phyloP scores from a whole-genome alignment of 129 eudicot genomes.

The Pittosporum tobira region DNA sequence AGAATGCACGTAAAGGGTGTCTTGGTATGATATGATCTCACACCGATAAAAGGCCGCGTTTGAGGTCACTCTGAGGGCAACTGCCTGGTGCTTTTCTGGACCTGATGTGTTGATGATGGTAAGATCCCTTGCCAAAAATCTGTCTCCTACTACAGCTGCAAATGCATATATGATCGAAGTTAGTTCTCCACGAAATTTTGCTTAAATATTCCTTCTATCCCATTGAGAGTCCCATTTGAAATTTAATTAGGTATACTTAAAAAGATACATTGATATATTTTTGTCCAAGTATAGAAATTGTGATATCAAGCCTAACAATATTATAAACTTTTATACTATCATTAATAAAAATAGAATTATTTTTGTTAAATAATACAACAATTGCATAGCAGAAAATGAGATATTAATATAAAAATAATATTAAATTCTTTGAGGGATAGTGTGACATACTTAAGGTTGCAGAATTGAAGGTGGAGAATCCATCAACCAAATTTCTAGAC shows the following conservation, averaged over 20 bases:
- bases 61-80: conserved; percentile 65
- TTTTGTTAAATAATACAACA: too few relatives aligned
- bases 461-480: conserved; percentile 68
- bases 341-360: too few relatives aligned
- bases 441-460: conserved; percentile 64
- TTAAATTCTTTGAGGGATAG: not conserved
- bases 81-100: conserved; percentile 83
- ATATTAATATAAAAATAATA: not conserved
- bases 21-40: conserved; percentile 60
- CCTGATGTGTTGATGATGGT: conserved; percentile 69
- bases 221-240: too few relatives aligned
- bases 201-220: too few relatives aligned
- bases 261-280: too few relatives aligned
- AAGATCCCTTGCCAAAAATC: conserved; percentile 61
- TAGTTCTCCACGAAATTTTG: not conserved
- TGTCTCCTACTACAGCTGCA: conserved; percentile 82
- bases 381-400: not conserved
- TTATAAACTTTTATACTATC: too few relatives aligned
- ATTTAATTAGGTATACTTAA: too few relatives aligned
- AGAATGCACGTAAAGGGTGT: conserved; percentile 77
- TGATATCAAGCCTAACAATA: too few relatives aligned
- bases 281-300: too few relatives aligned
- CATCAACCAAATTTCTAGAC: conserved; percentile 52
- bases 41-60: conserved; percentile 74
- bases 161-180: not conserved